Evolutionary conservation across 2,329 filamentous ascomycete species (phyloP).

Genomic region (Colletotrichum sp.): DNA sequence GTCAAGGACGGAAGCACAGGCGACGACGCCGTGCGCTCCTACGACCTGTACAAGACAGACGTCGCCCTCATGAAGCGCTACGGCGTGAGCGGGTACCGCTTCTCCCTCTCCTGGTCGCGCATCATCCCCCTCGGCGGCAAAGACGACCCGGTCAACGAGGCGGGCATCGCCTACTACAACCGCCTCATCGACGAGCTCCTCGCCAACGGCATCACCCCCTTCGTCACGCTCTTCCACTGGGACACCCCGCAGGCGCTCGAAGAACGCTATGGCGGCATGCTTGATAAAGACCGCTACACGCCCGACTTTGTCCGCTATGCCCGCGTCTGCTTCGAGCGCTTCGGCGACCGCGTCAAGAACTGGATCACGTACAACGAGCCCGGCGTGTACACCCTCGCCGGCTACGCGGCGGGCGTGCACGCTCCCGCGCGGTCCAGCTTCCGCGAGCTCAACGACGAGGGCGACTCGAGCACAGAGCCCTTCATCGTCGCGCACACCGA

Average conservation of each 20-base stretch:
- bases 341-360: conserved; percentile 62
- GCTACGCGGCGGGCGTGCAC: conserved; percentile 39
- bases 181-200: conserved; percentile 64
- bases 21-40: conserved; percentile 42
- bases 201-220: conserved; percentile 61
- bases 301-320: conserved; percentile 65
- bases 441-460: conserved; percentile 33
- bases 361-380: conserved; percentile 55
- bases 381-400: conserved; percentile 36
- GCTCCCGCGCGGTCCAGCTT: conserved; percentile 34
- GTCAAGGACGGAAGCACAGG: conserved; percentile 43
- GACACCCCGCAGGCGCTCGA: conserved; percentile 65
- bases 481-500: conserved; percentile 45
- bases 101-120: conserved; percentile 69
- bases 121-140: conserved; percentile 69
- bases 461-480: conserved; percentile 37
- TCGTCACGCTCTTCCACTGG: conserved; percentile 71
- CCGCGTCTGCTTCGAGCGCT: conserved; percentile 61
- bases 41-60: conserved; percentile 53
- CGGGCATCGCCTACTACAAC: conserved; percentile 64
- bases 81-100: conserved; percentile 65
- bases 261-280: conserved; percentile 63
- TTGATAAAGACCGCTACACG: conserved; percentile 67
- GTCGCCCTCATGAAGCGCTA: conserved; percentile 64
- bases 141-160: conserved; percentile 66